Evolutionary conservation across 2,329 filamentous ascomycete genomes (phyloP), one percentile per base, ranked within the genome.

Genomic region (Epichloe scottii): DNA sequence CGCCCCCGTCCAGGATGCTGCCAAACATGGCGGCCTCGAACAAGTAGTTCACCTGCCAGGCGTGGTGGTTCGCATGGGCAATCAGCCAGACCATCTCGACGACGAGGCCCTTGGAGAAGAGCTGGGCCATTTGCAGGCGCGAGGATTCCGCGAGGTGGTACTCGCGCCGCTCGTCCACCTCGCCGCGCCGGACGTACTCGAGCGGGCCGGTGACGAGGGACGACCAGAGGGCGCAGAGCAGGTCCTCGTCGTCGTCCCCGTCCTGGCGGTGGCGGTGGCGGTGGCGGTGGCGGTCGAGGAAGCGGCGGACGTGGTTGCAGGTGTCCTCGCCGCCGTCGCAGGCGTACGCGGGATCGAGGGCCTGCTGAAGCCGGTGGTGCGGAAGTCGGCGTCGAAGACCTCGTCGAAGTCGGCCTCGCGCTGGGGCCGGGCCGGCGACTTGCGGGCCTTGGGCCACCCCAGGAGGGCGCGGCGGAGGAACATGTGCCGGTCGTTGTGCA

Each of bases 21-120:
- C 62, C 62, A 57, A 64, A 65, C 62, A 65, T 65, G 42, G 62
- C 62, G 3, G 62, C 62, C 47, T 64, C 62, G 12, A 65, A 64
- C 8, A 65, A 23, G 14, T 58, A 57, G 34, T 64, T 64, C 2
- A 65, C 55, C 45, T 64, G 62, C 62, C 62, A 64, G 30, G 62
- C 62, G 33, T 59, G 57, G 34, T 56, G 56, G n/a, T 30, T 54
- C 4, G 56, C 57, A 47, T 59, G 57, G 7, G 56, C 53, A 12
- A 59, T 48, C 8, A 59, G 51, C 57, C 57, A 58, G 15, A 52
- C 46, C 52, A 56, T 55, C 17, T 58, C 52, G 17, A 56, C 38
- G 11, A 58, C 41, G 17, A 54, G 39, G 10, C 55, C 56, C 7
- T 45, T 50, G 1, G 57, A 55, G 40, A 57, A 64, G 5, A 61